phyloP scores from a whole-genome alignment of 495 filamentous ascomycete species.

The Daldinia bambusicola region DNA sequence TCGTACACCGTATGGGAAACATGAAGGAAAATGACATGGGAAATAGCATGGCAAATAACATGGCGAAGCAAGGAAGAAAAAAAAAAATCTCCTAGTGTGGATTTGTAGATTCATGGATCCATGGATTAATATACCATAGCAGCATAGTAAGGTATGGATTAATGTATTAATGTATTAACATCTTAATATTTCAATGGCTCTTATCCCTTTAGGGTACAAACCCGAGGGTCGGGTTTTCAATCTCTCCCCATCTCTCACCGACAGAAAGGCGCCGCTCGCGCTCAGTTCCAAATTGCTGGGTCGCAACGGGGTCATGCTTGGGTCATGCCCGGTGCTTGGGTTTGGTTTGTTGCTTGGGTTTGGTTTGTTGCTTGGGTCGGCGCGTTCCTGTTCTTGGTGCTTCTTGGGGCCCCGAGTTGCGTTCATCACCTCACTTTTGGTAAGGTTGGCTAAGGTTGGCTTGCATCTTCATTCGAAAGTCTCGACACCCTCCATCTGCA shows the following conservation, averaged over 20 bases:
- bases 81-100: no score
- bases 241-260: slow-evolving; percentile 25
- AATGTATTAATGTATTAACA: no score
- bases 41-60: not conserved
- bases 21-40: not conserved
- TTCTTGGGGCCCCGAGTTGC: slow-evolving; percentile 35
- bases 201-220: slow-evolving; percentile 19
- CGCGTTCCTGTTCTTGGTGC: slow-evolving; percentile 41
- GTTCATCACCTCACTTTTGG: slow-evolving; percentile 30
- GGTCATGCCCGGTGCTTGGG: slow-evolving; percentile 6
- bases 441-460: slow-evolving; percentile 41
- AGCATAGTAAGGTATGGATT: not conserved
- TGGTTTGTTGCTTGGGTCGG: slow-evolving; percentile 26
- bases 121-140: not conserved
- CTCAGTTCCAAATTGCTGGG: slow-evolving; percentile 46
- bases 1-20: not conserved
- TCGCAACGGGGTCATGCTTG: slow-evolving; percentile 11
- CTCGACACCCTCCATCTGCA: slow-evolving; percentile 43
- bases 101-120: no score
- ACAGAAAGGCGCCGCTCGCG: slow-evolving; percentile 35
- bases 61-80: not conserved
- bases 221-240: slow-evolving; percentile 22
- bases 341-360: slow-evolving; percentile 16
- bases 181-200: not conserved
- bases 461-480: slow-evolving; percentile 41